Percentiles rank a stretch among this genome's conserved stretches.
phyloP scores from a whole-genome alignment of 2,329 filamentous ascomycete genomes.

The Plenodomus tracheiphilus region DNA sequence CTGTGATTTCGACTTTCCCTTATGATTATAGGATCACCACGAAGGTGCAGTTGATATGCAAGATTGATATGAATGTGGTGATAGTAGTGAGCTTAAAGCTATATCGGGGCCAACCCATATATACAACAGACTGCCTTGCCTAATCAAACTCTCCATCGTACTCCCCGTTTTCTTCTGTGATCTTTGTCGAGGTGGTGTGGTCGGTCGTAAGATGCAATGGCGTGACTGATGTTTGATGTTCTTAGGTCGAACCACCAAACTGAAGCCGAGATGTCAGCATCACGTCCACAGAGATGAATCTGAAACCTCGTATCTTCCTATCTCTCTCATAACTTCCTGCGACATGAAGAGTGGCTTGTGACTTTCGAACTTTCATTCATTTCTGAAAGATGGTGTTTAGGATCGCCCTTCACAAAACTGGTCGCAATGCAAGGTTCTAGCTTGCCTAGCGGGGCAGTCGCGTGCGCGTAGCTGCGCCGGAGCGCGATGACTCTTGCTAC shows the following conservation, averaged over 20 bases:
- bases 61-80: neutral
- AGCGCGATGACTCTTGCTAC: neutral
- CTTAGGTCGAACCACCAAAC: slow-evolving; percentile 14
- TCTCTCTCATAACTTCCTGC: neutral
- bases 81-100: neutral
- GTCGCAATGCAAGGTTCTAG: neutral
- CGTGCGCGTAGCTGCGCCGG: neutral
- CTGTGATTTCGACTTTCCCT: neutral
- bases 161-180: neutral
- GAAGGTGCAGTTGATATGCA: too few species aligned
- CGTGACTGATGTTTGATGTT: slow-evolving; percentile 15
- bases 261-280: neutral
- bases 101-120: neutral
- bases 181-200: slow-evolving; percentile 5
- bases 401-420: too few species aligned
- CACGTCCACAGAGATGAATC: neutral
- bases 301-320: neutral
- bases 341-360: neutral
- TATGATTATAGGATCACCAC: neutral
- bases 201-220: slow-evolving; percentile 26
- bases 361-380: neutral
- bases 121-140: neutral
- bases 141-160: neutral
- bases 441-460: neutral
- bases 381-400: neutral